Evolutionary conservation across 2,329 filamentous ascomycete genomes (phyloP).

Genomic region (Fonsecaea nubica): DNA sequence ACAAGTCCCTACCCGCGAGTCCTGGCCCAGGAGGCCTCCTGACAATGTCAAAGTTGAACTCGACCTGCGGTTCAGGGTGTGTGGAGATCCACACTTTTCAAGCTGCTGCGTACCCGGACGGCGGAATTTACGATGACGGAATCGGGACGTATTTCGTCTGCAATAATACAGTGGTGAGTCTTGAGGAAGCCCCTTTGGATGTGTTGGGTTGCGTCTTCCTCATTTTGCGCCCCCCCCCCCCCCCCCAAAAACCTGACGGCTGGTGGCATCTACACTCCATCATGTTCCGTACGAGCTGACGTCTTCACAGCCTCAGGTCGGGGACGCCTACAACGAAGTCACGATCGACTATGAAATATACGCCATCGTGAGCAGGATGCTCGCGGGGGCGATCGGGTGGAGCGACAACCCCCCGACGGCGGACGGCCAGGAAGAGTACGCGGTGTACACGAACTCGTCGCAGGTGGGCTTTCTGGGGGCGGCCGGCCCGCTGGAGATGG

Average conservation of each 20-base stretch:
- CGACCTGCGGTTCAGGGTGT: constrained; percentile 35
- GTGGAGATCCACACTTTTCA: constrained; percentile 33
- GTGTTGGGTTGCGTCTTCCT: background rate
- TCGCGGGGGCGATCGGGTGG: constrained; percentile 36
- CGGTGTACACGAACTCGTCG: constrained; percentile 32
- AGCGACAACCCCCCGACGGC: constrained; percentile 24
- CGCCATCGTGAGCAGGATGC: constrained; percentile 31
- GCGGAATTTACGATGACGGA: constrained; percentile 6
- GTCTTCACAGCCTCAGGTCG: constrained; percentile 16
- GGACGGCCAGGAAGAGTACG: constrained; percentile 21
- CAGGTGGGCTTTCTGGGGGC: constrained; percentile 14
- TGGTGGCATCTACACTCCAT: background rate
- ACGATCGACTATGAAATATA: constrained; percentile 18
- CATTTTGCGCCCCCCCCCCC: background rate
- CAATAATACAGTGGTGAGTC: constrained; percentile 33
- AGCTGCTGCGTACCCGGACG: constrained; percentile 18
- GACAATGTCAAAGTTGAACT: constrained; percentile 29
- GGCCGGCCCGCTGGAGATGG: constrained; percentile 21
- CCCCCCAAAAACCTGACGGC: background rate
- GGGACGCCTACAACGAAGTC: constrained; percentile 10
- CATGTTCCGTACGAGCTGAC: background rate
- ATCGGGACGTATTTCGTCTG: constrained; percentile 32
- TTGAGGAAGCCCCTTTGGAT: background rate
- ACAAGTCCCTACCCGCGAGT: constrained; percentile 26
- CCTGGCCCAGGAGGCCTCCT: constrained; percentile 32